Percentiles rank a stretch among this genome's conserved stretches.
These are phyloP conservation scores for Pythium utonaiense DNA, from an alignment of 352 stramenopile genomes.

Conservation along the genomic window DNA sequence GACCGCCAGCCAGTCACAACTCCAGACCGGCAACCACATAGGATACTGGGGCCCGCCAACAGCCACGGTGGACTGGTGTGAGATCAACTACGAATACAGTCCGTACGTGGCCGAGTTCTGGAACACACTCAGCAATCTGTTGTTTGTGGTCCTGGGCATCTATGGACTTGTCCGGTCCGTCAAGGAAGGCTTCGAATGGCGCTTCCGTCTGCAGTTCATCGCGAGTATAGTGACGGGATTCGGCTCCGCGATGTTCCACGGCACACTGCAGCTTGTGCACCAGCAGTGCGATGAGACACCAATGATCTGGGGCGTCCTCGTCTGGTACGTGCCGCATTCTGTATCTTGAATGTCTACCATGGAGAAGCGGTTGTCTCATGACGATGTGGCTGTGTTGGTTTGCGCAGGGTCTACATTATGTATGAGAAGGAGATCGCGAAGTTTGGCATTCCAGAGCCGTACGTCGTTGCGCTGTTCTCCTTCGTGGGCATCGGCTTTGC, in stretches of 20 bases:
- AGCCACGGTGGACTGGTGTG: constrained; percentile 86
- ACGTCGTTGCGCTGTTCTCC: constrained; percentile 47
- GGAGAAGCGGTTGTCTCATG: background rate
- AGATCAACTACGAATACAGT: constrained; percentile 78
- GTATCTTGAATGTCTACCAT: background rate
- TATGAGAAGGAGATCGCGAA: constrained; percentile 71
- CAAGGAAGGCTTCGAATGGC: constrained; percentile 65
- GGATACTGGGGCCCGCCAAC: constrained; percentile 72
- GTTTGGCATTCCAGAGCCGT: constrained; percentile 36
- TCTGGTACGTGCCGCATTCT: constrained; percentile 34
- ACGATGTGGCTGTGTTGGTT: too few species aligned
- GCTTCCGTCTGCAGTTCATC: constrained; percentile 74
- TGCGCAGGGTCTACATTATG: constrained; percentile 70
- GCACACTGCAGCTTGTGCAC: constrained; percentile 74
- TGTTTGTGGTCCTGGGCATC: constrained; percentile 72
- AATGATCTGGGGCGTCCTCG: constrained; percentile 81
- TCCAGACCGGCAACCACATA: background rate
- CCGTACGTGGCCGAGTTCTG: constrained; percentile 86
- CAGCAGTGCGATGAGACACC: constrained; percentile 85
- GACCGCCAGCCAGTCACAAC: background rate
- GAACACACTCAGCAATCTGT: constrained; percentile 83
- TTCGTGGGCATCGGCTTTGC: constrained; percentile 62
- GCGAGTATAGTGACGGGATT: constrained; percentile 78
- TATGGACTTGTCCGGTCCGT: constrained; percentile 66
- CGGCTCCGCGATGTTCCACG: constrained; percentile 83